Base-by-base conservation (phyloP, 306 rosid species). In the Arachis stenosperma region DNA sequence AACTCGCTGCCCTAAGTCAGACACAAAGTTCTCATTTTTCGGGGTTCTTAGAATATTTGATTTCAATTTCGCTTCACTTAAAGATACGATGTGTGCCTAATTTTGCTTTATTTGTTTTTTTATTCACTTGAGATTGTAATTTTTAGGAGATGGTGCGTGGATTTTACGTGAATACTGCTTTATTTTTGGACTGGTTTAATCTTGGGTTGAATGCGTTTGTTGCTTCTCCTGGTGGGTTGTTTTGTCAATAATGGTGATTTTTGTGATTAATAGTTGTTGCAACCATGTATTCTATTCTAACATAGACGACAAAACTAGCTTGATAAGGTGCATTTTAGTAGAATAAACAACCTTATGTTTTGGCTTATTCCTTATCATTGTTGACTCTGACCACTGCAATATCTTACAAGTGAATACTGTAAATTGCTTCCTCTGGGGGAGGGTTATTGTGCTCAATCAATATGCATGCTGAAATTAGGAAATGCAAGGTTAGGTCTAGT, bases 401-500 rank as follows among this genome's bases (percentile, higher is more conserved):
- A 50, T 75, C 15, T 54, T 56, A 6, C n/a, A 29, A 47, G 59
- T 63, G 60, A 46, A 61, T n/a, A 61, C 57, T 54, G 68, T 56
- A 39, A 58, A 43, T 59, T 46, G 46, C 57, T 29, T 62, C 56
- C 41, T 47, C 76, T 39, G 17, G 11, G 73, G 56, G 50, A 39
- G 68, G 33, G 51, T 61, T 52, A 41, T 66, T 59, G 43, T 65
- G 61, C 48, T 71, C 2, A 64, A 48, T 41, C 14, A 17, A 11
- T 57, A 6, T 41, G 61, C n/a, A 42, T 72, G 15, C 41, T 71
- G 79, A 76, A 54, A 46, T 72, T 77, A 46, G 72, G 68, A 72
- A 58, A 36, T 55, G 17, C 11, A 59, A 9, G 36, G 68, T 65
- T 30, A 55, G 30, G 57, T 61, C 65, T 9, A 46, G 55, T 41